Evolutionary conservation across 805 yeast species (phyloP).

Genomic region (Saccharomycopsis fermentans): DNA sequence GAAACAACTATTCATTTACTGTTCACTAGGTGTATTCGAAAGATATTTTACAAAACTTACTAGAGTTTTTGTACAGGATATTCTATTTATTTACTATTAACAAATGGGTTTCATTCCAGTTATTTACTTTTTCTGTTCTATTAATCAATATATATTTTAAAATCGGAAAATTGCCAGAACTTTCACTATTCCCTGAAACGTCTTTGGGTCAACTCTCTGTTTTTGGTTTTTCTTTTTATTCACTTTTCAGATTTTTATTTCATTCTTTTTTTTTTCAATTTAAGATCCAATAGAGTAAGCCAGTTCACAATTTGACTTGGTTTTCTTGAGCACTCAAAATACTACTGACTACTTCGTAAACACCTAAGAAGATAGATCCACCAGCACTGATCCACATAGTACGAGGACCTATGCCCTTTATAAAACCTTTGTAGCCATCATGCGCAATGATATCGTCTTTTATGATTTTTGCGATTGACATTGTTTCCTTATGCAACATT

Average conservation of each 20-base stretch:
- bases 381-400: conserved; percentile 98
- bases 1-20: too few species aligned
- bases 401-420: conserved; percentile 86
- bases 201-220: background rate
- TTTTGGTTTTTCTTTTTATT: too few species aligned
- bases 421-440: conserved; percentile 67
- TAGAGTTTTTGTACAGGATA: background rate
- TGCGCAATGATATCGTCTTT: conserved; percentile 40
- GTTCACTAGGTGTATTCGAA: too few species aligned
- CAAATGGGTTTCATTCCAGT: background rate
- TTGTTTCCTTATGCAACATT: conserved; percentile 53
- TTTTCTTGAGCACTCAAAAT: background rate
- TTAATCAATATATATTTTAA: background rate
- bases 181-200: background rate
- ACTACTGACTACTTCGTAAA: conserved; percentile 57
- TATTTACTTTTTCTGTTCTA: background rate
- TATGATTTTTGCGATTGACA: conserved; percentile 39
- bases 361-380: conserved; percentile 94
- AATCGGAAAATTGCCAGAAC: background rate
- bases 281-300: background rate
- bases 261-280: too few species aligned
- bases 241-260: too few species aligned
- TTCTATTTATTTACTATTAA: background rate
- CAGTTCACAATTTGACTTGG: background rate
- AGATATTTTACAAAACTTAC: too few species aligned